Conservation (phyloP, 2,329 filamentous ascomycete species). For the Xylaria sp. region DNA sequence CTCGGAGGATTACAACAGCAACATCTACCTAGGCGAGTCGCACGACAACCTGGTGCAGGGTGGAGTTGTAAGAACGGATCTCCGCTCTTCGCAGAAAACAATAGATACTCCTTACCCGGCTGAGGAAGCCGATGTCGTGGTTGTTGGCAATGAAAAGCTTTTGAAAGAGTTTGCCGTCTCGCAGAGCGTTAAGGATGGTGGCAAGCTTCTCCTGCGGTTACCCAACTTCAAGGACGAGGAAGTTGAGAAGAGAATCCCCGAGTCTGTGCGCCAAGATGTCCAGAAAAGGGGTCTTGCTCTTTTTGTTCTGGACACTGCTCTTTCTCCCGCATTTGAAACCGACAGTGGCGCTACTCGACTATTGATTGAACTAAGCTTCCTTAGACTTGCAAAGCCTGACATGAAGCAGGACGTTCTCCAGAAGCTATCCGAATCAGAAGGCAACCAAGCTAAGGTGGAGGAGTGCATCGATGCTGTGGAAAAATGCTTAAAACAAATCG, state of each 20-base stretch:
- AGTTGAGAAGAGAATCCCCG: constrained; percentile 84
- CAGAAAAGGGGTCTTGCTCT: constrained; percentile 77
- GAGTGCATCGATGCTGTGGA: constrained; percentile 75
- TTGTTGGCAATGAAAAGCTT: constrained; percentile 82
- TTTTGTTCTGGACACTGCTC: constrained; percentile 78
- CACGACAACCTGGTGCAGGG: constrained; percentile 77
- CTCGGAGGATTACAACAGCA: constrained; percentile 77
- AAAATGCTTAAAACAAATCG: constrained; percentile 76
- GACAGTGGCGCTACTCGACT: constrained; percentile 70
- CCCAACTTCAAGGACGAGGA: constrained; percentile 88
- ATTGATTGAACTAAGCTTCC: constrained; percentile 83
- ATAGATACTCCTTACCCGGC: constrained; percentile 87
- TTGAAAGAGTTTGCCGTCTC: constrained; percentile 81
- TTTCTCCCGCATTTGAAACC: constrained; percentile 74
- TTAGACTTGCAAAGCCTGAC: constrained; percentile 78
- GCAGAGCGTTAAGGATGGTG: constrained; percentile 74
- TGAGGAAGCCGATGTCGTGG: constrained; percentile 79
- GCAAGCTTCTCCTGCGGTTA: constrained; percentile 79
- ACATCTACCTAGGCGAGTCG: constrained; percentile 70
- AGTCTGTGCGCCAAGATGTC: constrained; percentile 75
- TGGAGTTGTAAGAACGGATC: constrained; percentile 83
- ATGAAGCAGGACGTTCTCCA: constrained; percentile 70
- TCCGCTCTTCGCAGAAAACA: constrained; percentile 83
- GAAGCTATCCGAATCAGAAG: constrained; percentile 72
- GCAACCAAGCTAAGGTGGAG: constrained; percentile 59